Evolutionary conservation across 176 grass and related monocot species (phyloP).

Genomic region (Saccharum spontaneum): DNA sequence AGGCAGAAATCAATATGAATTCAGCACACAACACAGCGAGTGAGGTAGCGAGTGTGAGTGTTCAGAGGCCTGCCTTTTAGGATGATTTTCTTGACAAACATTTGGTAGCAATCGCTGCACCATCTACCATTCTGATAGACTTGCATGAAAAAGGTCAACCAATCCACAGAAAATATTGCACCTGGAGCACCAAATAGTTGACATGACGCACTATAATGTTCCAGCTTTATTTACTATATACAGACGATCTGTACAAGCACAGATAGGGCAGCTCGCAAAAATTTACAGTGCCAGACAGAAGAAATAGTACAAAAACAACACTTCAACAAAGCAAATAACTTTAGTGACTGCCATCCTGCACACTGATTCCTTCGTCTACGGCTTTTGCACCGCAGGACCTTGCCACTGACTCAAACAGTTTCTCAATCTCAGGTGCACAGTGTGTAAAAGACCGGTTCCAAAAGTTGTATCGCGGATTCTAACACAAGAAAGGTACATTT

Average conservation of each 20-base stretch:
- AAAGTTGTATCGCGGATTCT: conserved; percentile 83
- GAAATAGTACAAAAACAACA: not conserved
- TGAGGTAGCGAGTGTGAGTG: no score
- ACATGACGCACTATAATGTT: not conserved
- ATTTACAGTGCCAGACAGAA: not conserved
- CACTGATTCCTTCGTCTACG: conserved; percentile 53
- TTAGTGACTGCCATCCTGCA: conserved; percentile 54
- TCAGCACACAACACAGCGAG: no score
- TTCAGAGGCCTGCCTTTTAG: no score
- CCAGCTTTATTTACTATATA: not conserved
- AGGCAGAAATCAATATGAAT: no score
- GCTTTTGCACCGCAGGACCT: conserved; percentile 64
- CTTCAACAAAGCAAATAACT: conserved; percentile 4
- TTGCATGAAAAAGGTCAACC: no score
- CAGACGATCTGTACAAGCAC: not conserved
- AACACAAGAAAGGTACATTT: conserved; percentile 8
- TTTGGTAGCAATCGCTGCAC: no score
- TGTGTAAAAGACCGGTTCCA: conserved; percentile 67
- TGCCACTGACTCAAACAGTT: conserved; percentile 75
- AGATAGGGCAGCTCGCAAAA: not conserved
- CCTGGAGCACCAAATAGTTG: not conserved
- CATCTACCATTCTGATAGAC: no score
- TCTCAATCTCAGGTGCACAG: conserved; percentile 69
- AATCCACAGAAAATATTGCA: no score
- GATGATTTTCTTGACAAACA: no score